Conservation (phyloP, 768 basidiomycete species). For the Roridomyces roridus region DNA sequence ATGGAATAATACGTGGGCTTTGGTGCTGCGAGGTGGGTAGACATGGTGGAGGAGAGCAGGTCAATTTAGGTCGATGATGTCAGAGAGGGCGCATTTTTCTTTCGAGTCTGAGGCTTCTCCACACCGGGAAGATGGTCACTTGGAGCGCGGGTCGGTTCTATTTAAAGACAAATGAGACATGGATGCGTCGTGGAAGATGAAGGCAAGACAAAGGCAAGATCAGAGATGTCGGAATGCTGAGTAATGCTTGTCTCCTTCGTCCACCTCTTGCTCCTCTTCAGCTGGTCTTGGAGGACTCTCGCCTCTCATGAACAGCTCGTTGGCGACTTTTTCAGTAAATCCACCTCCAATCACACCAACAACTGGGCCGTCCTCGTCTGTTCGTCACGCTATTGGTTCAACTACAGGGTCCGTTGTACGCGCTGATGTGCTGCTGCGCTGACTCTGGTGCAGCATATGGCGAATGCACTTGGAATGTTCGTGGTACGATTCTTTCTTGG, state of each 20-base stretch:
- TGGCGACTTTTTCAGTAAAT: conserved; percentile 51
- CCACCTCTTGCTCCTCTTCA: conserved; percentile 39
- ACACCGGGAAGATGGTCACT: too few relatives aligned
- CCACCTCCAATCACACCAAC: conserved; percentile 75
- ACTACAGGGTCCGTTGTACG: conserved; percentile 78
- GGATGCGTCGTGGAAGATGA: too few relatives aligned
- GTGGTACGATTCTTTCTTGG: conserved; percentile 21
- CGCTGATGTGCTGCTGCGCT: background rate
- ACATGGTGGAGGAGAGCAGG: too few relatives aligned
- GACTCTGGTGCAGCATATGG: conserved; percentile 79
- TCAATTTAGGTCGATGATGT: too few relatives aligned
- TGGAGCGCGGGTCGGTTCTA: too few relatives aligned
- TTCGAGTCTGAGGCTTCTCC: too few relatives aligned
- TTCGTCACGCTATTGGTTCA: conserved; percentile 97
- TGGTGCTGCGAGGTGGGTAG: conserved; percentile 19
- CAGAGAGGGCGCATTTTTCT: too few relatives aligned
- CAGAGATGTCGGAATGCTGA: too few relatives aligned
- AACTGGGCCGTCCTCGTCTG: conserved; percentile 99
- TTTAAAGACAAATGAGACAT: too few relatives aligned
- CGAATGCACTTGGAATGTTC: conserved; percentile 96
- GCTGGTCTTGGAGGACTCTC: conserved; percentile 38
- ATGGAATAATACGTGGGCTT: conserved; percentile 28
- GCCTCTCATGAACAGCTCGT: conserved; percentile 44
- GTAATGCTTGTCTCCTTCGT: too few relatives aligned
- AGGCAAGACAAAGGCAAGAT: too few relatives aligned